Conservation (phyloP, 371 early-diverging fungal species). For the Apophysomyces sp. region DNA sequence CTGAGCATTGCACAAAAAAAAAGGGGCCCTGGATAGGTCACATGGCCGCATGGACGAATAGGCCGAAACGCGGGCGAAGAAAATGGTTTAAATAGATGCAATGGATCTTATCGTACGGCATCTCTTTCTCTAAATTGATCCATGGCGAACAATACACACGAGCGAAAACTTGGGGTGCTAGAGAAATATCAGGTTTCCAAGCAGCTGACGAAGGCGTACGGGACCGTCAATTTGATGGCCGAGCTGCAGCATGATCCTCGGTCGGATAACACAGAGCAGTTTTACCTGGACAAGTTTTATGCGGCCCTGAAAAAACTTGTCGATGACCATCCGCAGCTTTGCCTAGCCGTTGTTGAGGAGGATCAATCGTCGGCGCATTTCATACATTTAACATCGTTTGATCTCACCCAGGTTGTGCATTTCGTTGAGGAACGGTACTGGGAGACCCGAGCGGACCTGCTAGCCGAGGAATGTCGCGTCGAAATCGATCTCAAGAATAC, state of each 20-base stretch:
- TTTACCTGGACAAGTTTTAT: constrained; percentile 18
- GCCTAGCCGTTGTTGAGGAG: constrained; percentile 15
- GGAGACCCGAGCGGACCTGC: not conserved
- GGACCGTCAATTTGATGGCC: constrained; percentile 26
- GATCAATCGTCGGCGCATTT: constrained; percentile 22
- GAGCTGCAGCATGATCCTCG: constrained; percentile 15
- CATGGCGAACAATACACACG: not conserved
- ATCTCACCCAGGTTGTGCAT: constrained; percentile 8
- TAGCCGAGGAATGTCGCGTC: constrained; percentile 9
- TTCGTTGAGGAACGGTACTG: constrained; percentile 9
- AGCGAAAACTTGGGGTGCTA: constrained; percentile 24
- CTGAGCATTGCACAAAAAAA: too few species aligned
- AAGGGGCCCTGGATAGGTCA: too few species aligned
- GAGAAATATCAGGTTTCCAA: constrained; percentile 46
- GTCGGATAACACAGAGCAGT: constrained; percentile 2
- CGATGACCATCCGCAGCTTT: constrained; percentile 23
- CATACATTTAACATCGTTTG: constrained; percentile 15
- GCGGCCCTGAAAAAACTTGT: constrained; percentile 25
- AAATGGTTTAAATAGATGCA: not conserved
- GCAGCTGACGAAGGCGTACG: constrained; percentile 27
- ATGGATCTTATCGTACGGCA: not conserved
- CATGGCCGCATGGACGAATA: too few species aligned
- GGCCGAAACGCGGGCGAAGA: too few species aligned
- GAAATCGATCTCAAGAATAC: constrained; percentile 25
- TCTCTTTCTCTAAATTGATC: not conserved